A percentile compares a stretch with the other conserved stretches of the same genome.
Conservation (phyloP, 1,284 basidiomycete genomes). For the Rhodotorula sp. region DNA sequence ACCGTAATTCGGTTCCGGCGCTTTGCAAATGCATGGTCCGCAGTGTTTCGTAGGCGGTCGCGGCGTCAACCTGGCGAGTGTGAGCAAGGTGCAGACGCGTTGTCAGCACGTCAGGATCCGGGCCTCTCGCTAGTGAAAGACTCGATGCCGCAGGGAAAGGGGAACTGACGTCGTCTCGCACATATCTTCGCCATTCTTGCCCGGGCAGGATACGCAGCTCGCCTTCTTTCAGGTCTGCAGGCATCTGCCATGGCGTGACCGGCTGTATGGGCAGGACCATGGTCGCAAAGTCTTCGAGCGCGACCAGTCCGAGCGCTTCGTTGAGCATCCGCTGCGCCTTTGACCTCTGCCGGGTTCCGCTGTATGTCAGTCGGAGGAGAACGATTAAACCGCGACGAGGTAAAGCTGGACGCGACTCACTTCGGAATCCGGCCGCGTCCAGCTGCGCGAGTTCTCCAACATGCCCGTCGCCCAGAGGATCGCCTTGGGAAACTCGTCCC, state of each 20-base stretch:
- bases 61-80: constrained; percentile 8
- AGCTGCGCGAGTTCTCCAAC: constrained; percentile 12
- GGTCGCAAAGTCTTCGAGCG: constrained; percentile 24
- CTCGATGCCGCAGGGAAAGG: background rate
- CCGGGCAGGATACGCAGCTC: constrained; percentile 3
- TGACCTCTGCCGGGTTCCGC: constrained; percentile 12
- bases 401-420: background rate
- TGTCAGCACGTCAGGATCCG: background rate
- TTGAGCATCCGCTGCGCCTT: constrained; percentile 27
- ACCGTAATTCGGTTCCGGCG: constrained; percentile 33
- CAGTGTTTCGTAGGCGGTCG: constrained; percentile 12
- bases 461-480: constrained; percentile 28
- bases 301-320: constrained; percentile 15
- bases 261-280: constrained; percentile 39
- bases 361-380: too few species aligned
- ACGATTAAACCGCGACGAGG: too few species aligned
- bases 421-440: constrained; percentile 28
- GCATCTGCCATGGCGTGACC: background rate
- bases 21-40: constrained; percentile 31
- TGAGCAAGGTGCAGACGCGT: too few species aligned
- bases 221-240: background rate
- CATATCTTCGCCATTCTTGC: constrained; percentile 15
- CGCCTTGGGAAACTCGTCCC: constrained; percentile 35
- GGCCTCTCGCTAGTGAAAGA: background rate
- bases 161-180: constrained; percentile 28